Conservation (phyloP, 2,329 filamentous ascomycete genomes). For the Endocalyx cinctus region DNA sequence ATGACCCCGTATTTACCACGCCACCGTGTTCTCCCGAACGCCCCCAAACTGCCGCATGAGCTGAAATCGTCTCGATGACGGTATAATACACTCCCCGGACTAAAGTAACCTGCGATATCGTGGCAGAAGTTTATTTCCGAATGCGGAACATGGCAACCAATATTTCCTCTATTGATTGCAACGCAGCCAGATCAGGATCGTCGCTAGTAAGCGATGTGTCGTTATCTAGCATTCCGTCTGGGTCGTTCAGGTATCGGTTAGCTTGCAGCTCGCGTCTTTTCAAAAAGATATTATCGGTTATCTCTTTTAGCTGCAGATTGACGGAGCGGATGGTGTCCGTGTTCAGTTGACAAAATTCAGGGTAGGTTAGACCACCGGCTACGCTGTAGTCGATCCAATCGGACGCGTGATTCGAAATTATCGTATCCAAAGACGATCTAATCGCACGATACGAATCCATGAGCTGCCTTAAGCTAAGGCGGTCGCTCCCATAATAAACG, state of each 20-base stretch:
- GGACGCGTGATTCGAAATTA: conserved; percentile 18
- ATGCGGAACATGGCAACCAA: conserved; percentile 7
- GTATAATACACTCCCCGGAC: too few species aligned
- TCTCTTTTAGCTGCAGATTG: conserved; percentile 15
- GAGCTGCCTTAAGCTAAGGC: neutral
- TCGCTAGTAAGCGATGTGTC: conserved; percentile 1
- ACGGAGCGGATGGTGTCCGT: conserved; percentile 18
- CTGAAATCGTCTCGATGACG: too few species aligned
- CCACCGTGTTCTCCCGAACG: too few species aligned
- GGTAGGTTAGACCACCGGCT: conserved; percentile 12
- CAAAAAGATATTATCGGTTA: conserved; percentile 12
- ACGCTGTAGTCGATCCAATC: conserved; percentile 18
- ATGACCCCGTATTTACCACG: too few species aligned
- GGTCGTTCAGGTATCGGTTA: conserved; percentile 7
- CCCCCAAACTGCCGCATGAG: too few species aligned
- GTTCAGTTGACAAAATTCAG: conserved; percentile 18
- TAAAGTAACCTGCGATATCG: too few species aligned
- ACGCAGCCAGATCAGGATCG: conserved; percentile 2
- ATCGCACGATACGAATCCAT: conserved; percentile 10
- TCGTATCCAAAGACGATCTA: conserved; percentile 12
- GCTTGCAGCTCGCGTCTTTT: conserved; percentile 2
- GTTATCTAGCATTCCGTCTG: conserved; percentile 4
- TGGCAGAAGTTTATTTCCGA: too few species aligned
- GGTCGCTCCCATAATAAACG: conserved; percentile 1
- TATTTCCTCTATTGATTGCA: conserved; percentile 7